Evolutionary conservation across 495 filamentous ascomycete genomes (phyloP).

Genomic region (Penicillium canescens): DNA sequence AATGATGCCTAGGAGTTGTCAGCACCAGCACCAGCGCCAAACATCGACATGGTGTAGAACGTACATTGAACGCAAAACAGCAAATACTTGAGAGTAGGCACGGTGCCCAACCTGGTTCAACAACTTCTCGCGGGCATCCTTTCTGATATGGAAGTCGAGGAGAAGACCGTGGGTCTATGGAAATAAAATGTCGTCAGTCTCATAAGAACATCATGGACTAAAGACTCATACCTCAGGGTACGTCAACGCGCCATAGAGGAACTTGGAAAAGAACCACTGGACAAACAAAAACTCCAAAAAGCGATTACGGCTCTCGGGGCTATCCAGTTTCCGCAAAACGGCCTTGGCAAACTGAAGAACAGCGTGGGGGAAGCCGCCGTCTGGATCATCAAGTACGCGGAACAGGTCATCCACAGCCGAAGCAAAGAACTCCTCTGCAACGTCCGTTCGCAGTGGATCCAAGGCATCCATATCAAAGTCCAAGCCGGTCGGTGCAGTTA

Average conservation of each 20-base stretch:
- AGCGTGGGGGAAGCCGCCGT: constrained; percentile 81
- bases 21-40: constrained; percentile 3
- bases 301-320: constrained; percentile 64
- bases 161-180: constrained; percentile 78
- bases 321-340: constrained; percentile 74
- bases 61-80: constrained; percentile 50
- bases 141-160: constrained; percentile 85
- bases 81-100: constrained; percentile 69
- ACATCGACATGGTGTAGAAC: constrained; percentile 11
- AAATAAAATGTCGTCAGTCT: constrained; percentile 11
- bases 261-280: constrained; percentile 90
- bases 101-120: constrained; percentile 79
- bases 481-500: constrained; percentile 51
- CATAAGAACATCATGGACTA: neutral
- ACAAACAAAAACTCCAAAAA: constrained; percentile 79
- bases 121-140: constrained; percentile 85
- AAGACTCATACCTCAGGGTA: constrained; percentile 74
- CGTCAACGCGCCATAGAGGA: constrained; percentile 79
- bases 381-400: constrained; percentile 72
- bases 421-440: constrained; percentile 87
- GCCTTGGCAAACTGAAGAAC: constrained; percentile 80
- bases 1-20: constrained; percentile 34
- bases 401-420: constrained; percentile 81
- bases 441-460: constrained; percentile 72
- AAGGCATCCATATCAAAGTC: constrained; percentile 46